These are phyloP conservation scores for Calonectria pseudoreteaudii DNA, from an alignment of 2,329 filamentous ascomycete species.

Conservation along the genomic window DNA sequence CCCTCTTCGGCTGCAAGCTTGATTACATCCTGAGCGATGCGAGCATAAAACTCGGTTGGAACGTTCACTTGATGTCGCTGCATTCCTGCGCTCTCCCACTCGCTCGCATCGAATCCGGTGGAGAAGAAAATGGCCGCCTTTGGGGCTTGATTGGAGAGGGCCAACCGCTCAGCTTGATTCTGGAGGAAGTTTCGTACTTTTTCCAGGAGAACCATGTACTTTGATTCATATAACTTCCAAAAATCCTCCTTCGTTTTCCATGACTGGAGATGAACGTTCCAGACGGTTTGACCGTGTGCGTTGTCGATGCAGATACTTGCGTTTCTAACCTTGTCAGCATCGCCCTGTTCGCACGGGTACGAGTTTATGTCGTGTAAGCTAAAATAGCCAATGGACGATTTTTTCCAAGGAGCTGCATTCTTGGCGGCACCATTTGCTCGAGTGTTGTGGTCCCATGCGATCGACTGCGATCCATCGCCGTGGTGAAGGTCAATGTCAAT, in stretches of 20 bases:
- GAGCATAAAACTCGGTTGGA: slow-evolving; percentile 95
- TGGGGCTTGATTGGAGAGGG: slow-evolving; percentile 69
- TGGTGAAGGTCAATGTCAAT: slow-evolving; percentile 94
- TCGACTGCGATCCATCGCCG: slow-evolving; percentile 94
- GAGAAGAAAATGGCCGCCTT: slow-evolving; percentile 94
- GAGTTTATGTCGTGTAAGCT: slow-evolving; percentile 99
- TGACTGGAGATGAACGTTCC: slow-evolving; percentile 93
- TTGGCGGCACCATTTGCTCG: slow-evolving; percentile 72
- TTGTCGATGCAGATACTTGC: slow-evolving; percentile 95
- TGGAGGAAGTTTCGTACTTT: slow-evolving; percentile 85
- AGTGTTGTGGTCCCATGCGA: slow-evolving; percentile 90
- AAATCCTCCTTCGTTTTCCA: slow-evolving; percentile 90
- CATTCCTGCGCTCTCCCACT: slow-evolving; percentile 94
- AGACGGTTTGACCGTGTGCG: slow-evolving; percentile 92
- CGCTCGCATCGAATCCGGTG: slow-evolving; percentile 95
- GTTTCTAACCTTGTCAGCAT: slow-evolving; percentile 91
- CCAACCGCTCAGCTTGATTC: slow-evolving; percentile 75
- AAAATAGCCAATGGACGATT: slow-evolving; percentile 92
- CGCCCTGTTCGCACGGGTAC: slow-evolving; percentile 95
- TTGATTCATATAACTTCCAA: slow-evolving; percentile 86
- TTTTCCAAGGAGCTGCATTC: slow-evolving; percentile 82
- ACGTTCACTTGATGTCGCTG: slow-evolving; percentile 96
- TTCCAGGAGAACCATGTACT: slow-evolving; percentile 81
- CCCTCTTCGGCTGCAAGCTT: slow-evolving; percentile 84
- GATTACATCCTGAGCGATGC: slow-evolving; percentile 87